Evolutionary conservation across 208 protist species (phyloP).

Genomic region (Leishmania gerbilli): DNA sequence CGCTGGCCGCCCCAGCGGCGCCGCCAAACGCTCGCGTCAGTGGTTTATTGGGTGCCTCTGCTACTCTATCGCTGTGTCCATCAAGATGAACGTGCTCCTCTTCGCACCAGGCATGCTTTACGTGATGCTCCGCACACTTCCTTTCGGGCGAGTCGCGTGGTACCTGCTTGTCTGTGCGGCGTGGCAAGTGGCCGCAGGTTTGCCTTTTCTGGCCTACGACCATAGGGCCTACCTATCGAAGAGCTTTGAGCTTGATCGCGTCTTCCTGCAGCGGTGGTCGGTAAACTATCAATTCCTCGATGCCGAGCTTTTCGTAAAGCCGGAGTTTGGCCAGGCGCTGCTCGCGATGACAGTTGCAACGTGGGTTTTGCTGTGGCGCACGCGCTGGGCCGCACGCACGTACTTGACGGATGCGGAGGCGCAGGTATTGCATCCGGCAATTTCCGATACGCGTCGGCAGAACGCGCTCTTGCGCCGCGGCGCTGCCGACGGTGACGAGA

Average conservation of each 20-base stretch:
- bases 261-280: slow-evolving; percentile 73
- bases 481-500: slow-evolving; percentile 3
- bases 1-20: slow-evolving; percentile 21
- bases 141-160: slow-evolving; percentile 58
- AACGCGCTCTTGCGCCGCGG: background rate
- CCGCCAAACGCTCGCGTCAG: slow-evolving; percentile 25
- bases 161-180: slow-evolving; percentile 53
- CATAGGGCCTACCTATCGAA: slow-evolving; percentile 48
- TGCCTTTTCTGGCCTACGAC: slow-evolving; percentile 67
- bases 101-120: slow-evolving; percentile 90
- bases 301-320: slow-evolving; percentile 49
- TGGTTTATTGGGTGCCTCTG: slow-evolving; percentile 70
- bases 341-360: slow-evolving; percentile 45
- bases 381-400: slow-evolving; percentile 46
- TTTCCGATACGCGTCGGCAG: slow-evolving; percentile 13
- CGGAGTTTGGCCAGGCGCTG: slow-evolving; percentile 45
- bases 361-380: slow-evolving; percentile 63
- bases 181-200: slow-evolving; percentile 64
- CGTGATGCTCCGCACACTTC: slow-evolving; percentile 54
- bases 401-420: slow-evolving; percentile 27
- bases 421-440: slow-evolving; percentile 9
- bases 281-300: slow-evolving; percentile 84
- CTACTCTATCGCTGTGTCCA: slow-evolving; percentile 86
- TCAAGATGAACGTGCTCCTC: slow-evolving; percentile 97
- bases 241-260: slow-evolving; percentile 69